These are phyloP conservation scores for Vitis vinifera DNA, from an alignment of 164 flowering plant species.

Conservation along the genomic window ASM3070453v1 NC_081822.1:35630001-35630500, in stretches of 20 bases:
- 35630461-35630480: too few species aligned
- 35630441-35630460: too few species aligned
- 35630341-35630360: slow-evolving; percentile 82
- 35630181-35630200: background rate
- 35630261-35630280: background rate
- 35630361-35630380: slow-evolving; percentile 71
- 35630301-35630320: slow-evolving; percentile 99
- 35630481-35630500: too few species aligned
- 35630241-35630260: background rate
- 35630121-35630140: too few species aligned
- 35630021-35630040: too few species aligned
- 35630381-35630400: slow-evolving; percentile 35
- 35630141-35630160: too few species aligned
- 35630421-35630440: too few species aligned
- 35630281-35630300: slow-evolving; percentile 5
- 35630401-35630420: slow-evolving; percentile 2
- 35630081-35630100: too few species aligned
- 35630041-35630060: too few species aligned
- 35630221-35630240: background rate
- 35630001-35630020: background rate
- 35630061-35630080: too few species aligned
- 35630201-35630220: background rate
- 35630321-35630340: slow-evolving; percentile 87
- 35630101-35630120: too few species aligned
- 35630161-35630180: too few species aligned